Percentiles rank a stretch among this genome's conserved stretches.
phyloP scores from a whole-genome alignment of 2,329 filamentous ascomycete species.

The Ilyonectria robusta region DNA sequence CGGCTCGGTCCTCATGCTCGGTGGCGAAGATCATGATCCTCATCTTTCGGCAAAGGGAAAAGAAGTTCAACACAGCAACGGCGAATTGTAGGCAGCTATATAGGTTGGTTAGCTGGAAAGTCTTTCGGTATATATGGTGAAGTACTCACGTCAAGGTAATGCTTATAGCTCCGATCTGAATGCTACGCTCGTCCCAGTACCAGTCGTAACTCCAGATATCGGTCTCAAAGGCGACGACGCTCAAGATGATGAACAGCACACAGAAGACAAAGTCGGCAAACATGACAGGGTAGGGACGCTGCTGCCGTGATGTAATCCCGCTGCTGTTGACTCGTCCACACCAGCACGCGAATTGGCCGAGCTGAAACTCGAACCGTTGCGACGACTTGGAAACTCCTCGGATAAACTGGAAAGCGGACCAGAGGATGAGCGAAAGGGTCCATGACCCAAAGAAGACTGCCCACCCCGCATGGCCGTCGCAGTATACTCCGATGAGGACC shows the following conservation, averaged over 20 bases:
- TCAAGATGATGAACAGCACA: constrained; percentile 37
- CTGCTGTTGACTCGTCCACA: constrained; percentile 28
- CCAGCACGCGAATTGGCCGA: constrained; percentile 42
- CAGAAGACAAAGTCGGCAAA: constrained; percentile 38
- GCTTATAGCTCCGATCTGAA: constrained; percentile 24
- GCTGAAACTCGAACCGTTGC: constrained; percentile 40
- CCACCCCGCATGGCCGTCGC: neutral
- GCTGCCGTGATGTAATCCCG: neutral
- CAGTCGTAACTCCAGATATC: constrained; percentile 12
- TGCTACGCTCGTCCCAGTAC: too few species aligned
- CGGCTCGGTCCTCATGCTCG: constrained; percentile 31
- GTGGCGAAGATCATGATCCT: constrained; percentile 37
- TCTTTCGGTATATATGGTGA: neutral
- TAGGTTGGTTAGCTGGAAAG: neutral
- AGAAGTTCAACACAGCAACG: constrained; percentile 33
- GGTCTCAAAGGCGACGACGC: constrained; percentile 27
- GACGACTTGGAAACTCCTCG: constrained; percentile 14
- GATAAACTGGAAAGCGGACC: constrained; percentile 30
- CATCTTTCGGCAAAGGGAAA: constrained; percentile 38
- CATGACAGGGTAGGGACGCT: constrained; percentile 32
- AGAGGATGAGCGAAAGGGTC: constrained; percentile 30
- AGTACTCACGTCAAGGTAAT: constrained; percentile 40
- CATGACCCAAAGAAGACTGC: constrained; percentile 31
- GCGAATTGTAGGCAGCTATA: constrained; percentile 33
- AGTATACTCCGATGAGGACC: constrained; percentile 29